Evolutionary conservation across 73 alveolate genomes (phyloP).

Genomic region (Symbiodinium pilosum): DNA sequence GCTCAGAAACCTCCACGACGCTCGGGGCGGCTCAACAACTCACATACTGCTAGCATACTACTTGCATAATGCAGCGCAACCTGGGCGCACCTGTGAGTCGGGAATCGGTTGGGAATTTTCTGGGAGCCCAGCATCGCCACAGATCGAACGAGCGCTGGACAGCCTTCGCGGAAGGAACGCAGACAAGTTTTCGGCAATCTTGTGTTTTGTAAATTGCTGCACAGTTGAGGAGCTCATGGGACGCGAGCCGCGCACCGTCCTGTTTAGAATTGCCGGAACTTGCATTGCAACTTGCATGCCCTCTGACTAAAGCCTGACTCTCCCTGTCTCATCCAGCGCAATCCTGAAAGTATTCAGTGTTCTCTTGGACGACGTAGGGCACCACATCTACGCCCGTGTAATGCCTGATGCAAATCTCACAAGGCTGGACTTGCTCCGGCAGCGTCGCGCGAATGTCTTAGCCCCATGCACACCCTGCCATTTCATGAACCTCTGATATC

Average conservation of each 20-base stretch:
- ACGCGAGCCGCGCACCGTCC: background rate
- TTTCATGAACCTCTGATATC: constrained; percentile 63
- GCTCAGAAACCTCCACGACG: constrained; percentile 27
- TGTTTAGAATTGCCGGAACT: background rate
- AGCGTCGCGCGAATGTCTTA: background rate
- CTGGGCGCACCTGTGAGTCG: background rate
- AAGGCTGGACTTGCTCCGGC: background rate
- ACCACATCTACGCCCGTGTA: constrained; percentile 72
- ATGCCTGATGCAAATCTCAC: background rate
- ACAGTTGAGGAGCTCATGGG: constrained; percentile 23
- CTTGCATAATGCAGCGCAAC: background rate
- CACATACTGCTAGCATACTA: background rate
- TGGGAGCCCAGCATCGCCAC: background rate
- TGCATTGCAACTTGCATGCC: no score
- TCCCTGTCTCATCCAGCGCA: background rate
- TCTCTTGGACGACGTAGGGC: constrained; percentile 67
- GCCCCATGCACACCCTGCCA: constrained; percentile 25
- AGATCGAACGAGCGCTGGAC: background rate
- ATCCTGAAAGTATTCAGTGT: constrained; percentile 30
- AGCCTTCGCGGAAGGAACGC: background rate
- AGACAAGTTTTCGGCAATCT: background rate
- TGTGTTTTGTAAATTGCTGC: no score
- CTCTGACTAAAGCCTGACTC: background rate
- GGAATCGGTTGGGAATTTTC: background rate
- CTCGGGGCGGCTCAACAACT: background rate